Percentiles rank a stretch among this genome's conserved stretches.
These are phyloP conservation scores for Zelopaecilomyces penicillatus DNA, from an alignment of 2,329 filamentous ascomycete genomes.

Conservation along the genomic window DNA sequence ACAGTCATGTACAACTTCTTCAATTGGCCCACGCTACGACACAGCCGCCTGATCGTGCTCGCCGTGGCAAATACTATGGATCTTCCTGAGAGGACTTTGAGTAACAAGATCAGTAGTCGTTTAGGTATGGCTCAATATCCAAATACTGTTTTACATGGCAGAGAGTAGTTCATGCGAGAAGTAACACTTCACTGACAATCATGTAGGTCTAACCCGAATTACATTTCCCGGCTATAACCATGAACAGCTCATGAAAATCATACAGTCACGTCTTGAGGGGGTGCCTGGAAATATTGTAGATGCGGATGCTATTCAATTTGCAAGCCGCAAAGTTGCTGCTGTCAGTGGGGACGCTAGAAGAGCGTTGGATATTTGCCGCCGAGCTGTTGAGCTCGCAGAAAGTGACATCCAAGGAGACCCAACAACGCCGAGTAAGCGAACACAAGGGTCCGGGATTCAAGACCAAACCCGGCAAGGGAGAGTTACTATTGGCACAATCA, in stretches of 20 bases:
- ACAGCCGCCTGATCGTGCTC: constrained; percentile 88
- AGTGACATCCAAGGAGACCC: constrained; percentile 48
- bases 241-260: constrained; percentile 94
- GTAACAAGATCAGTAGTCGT: constrained; percentile 96
- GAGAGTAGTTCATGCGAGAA: neutral
- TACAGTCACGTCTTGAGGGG: constrained; percentile 83
- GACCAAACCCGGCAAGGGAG: constrained; percentile 31
- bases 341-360: constrained; percentile 90
- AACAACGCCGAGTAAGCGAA: constrained; percentile 53
- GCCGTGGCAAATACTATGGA: constrained; percentile 99
- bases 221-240: constrained; percentile 97
- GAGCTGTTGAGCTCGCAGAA: constrained; percentile 92
- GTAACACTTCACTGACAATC: neutral
- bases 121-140: constrained; percentile 39
- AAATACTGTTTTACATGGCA: neutral
- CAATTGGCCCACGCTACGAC: constrained; percentile 90
- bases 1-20: constrained; percentile 99
- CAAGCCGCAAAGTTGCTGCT: constrained; percentile 89
- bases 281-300: constrained; percentile 87
- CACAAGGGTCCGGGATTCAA: constrained; percentile 18
- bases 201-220: constrained; percentile 69
- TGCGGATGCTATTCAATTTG: constrained; percentile 89
- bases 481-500: constrained; percentile 89
- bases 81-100: constrained; percentile 86
- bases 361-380: constrained; percentile 87